phyloP scores from a whole-genome alignment of 257 asterid species.

The Solanum habrochaites region DNA sequence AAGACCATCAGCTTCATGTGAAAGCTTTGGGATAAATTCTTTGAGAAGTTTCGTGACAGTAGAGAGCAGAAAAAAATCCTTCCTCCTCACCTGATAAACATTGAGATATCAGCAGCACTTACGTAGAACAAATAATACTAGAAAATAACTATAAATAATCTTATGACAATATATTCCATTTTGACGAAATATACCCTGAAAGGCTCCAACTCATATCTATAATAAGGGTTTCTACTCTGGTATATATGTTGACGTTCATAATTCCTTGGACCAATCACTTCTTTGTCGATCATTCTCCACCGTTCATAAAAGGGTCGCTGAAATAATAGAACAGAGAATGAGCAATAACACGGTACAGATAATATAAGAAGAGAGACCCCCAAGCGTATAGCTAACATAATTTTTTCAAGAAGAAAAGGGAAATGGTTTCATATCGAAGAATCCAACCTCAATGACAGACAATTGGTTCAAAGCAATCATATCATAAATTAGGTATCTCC shows the following conservation, averaged over 20 bases:
- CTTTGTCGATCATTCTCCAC: constrained; percentile 95
- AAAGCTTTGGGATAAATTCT: constrained; percentile 86
- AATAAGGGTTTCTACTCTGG: constrained; percentile 57
- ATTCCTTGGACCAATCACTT: constrained; percentile 84
- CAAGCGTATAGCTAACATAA: background rate
- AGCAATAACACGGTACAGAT: background rate
- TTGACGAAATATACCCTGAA: constrained; percentile 56
- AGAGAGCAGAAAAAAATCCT: constrained; percentile 94
- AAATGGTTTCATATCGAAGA: background rate
- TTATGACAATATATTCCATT: background rate
- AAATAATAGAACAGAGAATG: background rate
- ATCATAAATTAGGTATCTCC: constrained; percentile 95
- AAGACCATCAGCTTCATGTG: constrained; percentile 97
- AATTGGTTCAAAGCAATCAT: constrained; percentile 37
- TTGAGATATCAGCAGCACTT: constrained; percentile 13
- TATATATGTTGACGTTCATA: constrained; percentile 46
- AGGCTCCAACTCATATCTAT: constrained; percentile 89
- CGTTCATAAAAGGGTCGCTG: constrained; percentile 91
- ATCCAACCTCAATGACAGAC: constrained; percentile 68
- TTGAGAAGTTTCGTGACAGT: constrained; percentile 77
- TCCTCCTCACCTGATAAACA: constrained; percentile 79
- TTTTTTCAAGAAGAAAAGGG: background rate
- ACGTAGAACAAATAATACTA: background rate
- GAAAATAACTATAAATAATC: background rate
- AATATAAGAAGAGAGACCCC: background rate